Percentiles rank a stretch among this genome's conserved stretches.
Conservation (phyloP, 2,329 filamentous ascomycete species). For the Colletotrichum coccodes region DNA sequence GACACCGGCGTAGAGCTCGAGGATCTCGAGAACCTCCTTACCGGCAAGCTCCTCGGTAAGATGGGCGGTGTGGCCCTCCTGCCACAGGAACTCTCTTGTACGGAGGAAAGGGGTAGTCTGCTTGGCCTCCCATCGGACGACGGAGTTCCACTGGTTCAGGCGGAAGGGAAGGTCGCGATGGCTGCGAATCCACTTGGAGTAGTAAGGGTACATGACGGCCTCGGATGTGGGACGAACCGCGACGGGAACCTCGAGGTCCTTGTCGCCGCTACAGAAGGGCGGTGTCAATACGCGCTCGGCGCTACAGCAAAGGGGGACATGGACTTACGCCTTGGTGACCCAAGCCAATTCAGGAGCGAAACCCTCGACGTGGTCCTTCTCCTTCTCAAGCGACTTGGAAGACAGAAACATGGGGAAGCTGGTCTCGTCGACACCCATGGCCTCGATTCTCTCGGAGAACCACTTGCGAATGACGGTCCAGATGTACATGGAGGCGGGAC, state of each 20-base stretch:
- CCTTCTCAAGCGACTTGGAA: conserved; percentile 84
- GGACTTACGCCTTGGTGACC: conserved; percentile 81
- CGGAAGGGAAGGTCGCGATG: conserved; percentile 94
- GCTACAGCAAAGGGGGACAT: background rate
- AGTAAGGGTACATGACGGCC: conserved; percentile 95
- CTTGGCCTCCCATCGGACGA: conserved; percentile 96
- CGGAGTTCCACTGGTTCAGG: conserved; percentile 97
- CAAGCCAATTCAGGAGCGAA: conserved; percentile 93
- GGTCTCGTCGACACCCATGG: conserved; percentile 91
- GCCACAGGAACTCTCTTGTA: conserved; percentile 96
- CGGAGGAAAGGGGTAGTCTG: conserved; percentile 88
- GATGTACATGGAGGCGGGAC: conserved; percentile 74
- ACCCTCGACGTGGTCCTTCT: conserved; percentile 98
- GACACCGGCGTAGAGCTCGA: conserved; percentile 90
- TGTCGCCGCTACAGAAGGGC: conserved; percentile 75
- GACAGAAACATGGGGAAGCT: conserved; percentile 98
- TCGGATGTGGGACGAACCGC: conserved; percentile 76
- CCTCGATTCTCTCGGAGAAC: conserved; percentile 83
- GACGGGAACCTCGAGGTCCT: conserved; percentile 85
- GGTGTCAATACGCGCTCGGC: background rate
- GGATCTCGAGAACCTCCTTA: conserved; percentile 89
- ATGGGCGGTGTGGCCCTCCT: conserved; percentile 93
- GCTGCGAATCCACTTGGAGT: conserved; percentile 95
- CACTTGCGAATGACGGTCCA: conserved; percentile 74
- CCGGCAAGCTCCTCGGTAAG: conserved; percentile 84